Conservation (phyloP, 2,329 filamentous ascomycete genomes). For the Parafenestella ontariensis region DNA sequence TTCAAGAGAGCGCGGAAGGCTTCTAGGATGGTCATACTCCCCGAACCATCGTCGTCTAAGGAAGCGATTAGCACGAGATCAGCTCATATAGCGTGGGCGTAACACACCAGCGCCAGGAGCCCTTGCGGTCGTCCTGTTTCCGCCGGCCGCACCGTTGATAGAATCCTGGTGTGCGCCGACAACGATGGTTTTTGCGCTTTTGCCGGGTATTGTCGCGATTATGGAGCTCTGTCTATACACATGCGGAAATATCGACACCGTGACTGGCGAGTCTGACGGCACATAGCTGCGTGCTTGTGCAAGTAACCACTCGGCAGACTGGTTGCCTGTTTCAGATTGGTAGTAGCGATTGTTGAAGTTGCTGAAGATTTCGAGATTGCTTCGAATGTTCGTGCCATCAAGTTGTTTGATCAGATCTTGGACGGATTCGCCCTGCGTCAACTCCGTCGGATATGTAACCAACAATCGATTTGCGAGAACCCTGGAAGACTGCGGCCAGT, state of each 20-base stretch:
- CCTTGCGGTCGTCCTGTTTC: slow-evolving; percentile 63
- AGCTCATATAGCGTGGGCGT: neutral
- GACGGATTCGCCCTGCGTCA: slow-evolving; percentile 69
- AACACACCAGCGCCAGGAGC: slow-evolving; percentile 76
- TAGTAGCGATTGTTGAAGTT: slow-evolving; percentile 83
- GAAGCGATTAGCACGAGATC: neutral
- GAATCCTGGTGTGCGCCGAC: slow-evolving; percentile 80
- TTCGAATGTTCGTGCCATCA: slow-evolving; percentile 74
- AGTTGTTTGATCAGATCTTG: slow-evolving; percentile 70
- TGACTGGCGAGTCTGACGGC: slow-evolving; percentile 70
- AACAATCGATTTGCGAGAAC: slow-evolving; percentile 29
- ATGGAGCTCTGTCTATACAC: slow-evolving; percentile 87
- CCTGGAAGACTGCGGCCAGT: slow-evolving; percentile 61
- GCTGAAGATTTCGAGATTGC: slow-evolving; percentile 77
- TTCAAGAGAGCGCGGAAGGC: slow-evolving; percentile 79
- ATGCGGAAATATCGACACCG: slow-evolving; percentile 76
- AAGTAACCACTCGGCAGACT: slow-evolving; percentile 88
- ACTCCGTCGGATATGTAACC: slow-evolving; percentile 70
- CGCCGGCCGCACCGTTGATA: slow-evolving; percentile 79
- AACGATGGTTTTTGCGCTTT: slow-evolving; percentile 80
- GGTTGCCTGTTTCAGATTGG: slow-evolving; percentile 74
- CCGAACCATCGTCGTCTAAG: slow-evolving; percentile 83
- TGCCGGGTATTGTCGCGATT: slow-evolving; percentile 86
- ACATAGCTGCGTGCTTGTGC: slow-evolving; percentile 75
- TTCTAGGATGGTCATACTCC: slow-evolving; percentile 91